Evolutionary conservation across 768 basidiomycete genomes (phyloP).

Genomic region (Baorangia bicolor): DNA sequence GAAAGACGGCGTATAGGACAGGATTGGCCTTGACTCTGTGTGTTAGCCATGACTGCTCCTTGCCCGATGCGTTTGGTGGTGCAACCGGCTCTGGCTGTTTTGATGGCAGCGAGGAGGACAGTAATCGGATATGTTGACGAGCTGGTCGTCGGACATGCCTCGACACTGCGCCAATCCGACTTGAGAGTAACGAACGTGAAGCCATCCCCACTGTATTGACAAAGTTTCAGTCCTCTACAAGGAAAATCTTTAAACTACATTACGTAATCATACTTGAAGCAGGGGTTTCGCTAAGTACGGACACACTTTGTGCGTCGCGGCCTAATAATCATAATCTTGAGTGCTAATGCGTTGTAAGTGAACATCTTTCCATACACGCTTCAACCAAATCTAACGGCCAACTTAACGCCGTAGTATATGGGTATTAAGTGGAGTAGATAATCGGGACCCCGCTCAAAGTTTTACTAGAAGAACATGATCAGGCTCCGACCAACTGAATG

Average conservation of each 20-base stretch:
- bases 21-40: constrained; percentile 52
- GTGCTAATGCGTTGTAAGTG: no score
- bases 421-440: no score
- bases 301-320: no score
- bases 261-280: constrained; percentile 10
- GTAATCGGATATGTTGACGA: constrained; percentile 9
- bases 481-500: no score
- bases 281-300: no score
- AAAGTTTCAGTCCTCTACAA: neutral
- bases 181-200: constrained; percentile 12
- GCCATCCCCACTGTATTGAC: constrained; percentile 8
- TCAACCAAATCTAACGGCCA: no score
- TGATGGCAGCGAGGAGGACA: constrained; percentile 10
- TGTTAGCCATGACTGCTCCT: constrained; percentile 54
- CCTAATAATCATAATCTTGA: no score
- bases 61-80: constrained; percentile 3
- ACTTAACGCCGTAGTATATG: no score
- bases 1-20: constrained; percentile 42
- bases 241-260: neutral
- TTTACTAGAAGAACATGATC: no score
- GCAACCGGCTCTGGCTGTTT: constrained; percentile 4
- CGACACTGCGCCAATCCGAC: constrained; percentile 4
- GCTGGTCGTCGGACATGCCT: constrained; percentile 7
- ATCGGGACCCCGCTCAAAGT: no score
- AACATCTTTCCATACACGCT: no score